Conservation (phyloP, 768 basidiomycete species). For the Leccinellum albellum region DNA sequence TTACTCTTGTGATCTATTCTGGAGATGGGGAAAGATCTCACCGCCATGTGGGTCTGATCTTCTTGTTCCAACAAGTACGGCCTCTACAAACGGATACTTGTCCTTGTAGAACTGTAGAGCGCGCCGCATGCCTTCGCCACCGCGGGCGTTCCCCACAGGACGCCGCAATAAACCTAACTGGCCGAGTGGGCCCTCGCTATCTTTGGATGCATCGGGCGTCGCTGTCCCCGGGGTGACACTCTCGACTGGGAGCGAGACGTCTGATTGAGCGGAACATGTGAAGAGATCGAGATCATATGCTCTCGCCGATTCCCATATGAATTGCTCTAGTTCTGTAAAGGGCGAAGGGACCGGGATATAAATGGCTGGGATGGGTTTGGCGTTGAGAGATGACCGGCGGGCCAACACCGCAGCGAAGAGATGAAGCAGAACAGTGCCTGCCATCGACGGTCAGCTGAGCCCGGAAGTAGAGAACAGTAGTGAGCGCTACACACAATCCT, state of each 20-base stretch:
- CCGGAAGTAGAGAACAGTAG: background rate
- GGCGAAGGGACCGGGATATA: conserved; percentile 92
- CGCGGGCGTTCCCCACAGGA: conserved; percentile 52
- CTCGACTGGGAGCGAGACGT: conserved; percentile 45
- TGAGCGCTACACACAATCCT: conserved; percentile 74
- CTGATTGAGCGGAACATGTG: conserved; percentile 35
- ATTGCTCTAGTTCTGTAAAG: conserved; percentile 77
- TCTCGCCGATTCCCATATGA: conserved; percentile 62
- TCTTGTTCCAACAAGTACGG: conserved; percentile 87
- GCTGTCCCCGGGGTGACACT: conserved; percentile 39
- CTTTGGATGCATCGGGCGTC: conserved; percentile 15
- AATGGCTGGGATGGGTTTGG: conserved; percentile 57
- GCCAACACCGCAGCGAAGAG: conserved; percentile 75
- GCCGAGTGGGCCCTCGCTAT: conserved; percentile 1
- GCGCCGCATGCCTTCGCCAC: conserved; percentile 70
- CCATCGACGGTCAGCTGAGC: conserved; percentile 1
- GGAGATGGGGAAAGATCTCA: conserved; percentile 36
- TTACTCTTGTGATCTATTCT: background rate
- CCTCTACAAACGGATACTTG: conserved; percentile 61
- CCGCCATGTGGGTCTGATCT: conserved; percentile 92
- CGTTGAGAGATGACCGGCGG: conserved; percentile 32
- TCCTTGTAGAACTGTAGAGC: conserved; percentile 74
- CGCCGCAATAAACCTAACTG: conserved; percentile 22
- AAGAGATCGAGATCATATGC: conserved; percentile 75
- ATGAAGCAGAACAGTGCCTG: conserved; percentile 94